Evolutionary conservation across 371 early-diverging fungal species (phyloP), one percentile per base, ranked within the genome.

Genomic region (Apophysomyces elegans): DNA sequence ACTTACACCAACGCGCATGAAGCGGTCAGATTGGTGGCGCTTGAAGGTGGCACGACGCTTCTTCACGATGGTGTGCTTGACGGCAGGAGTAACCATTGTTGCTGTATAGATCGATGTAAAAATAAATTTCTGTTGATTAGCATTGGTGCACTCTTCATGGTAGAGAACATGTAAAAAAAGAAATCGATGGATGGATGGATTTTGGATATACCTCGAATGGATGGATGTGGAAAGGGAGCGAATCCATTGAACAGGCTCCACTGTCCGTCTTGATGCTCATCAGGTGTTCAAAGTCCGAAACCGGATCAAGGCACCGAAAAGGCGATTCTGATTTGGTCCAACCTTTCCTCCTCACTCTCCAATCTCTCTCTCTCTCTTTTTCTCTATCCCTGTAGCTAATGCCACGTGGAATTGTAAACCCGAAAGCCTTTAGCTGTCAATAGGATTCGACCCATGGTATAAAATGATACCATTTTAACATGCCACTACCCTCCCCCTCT

Each of bases 21-120:
- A 99, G 85, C 99, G 95, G 91, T 99, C 99, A 74, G 95, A 96
- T 84, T 99, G 99, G 87, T 96, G 95, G 79, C 99, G 96, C 84
- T 89, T 90, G 92, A 99, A 99, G 83, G 86, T 83, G 88, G 93
- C 95, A 74, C 95, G 95, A 86, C 96, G 96, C 94, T 99, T 99
- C 95, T 99, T 98, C 81, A 97, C 92, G 79, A 98, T 98, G 75
- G 83, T 89, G 83, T 88, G 91, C 85, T 95, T 95, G 77, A 91
- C 93, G 69, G 93, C 83, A 76, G 98, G 91, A 83, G 93, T 88
- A 75, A 94, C 93, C 94, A 94, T 94, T 47, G 21, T 69, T 50
- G 21, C 54, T 50, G 54, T 50, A 9, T 21, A 5, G n/a, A 21
- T 18, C 16, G 16, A 18, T 44, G 2, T 26, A 26, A 26, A 26